Percentiles rank a stretch among this genome's conserved stretches.
phyloP scores from a whole-genome alignment of 2,329 filamentous ascomycete genomes.

The Pyricularia pennisetigena region DNA sequence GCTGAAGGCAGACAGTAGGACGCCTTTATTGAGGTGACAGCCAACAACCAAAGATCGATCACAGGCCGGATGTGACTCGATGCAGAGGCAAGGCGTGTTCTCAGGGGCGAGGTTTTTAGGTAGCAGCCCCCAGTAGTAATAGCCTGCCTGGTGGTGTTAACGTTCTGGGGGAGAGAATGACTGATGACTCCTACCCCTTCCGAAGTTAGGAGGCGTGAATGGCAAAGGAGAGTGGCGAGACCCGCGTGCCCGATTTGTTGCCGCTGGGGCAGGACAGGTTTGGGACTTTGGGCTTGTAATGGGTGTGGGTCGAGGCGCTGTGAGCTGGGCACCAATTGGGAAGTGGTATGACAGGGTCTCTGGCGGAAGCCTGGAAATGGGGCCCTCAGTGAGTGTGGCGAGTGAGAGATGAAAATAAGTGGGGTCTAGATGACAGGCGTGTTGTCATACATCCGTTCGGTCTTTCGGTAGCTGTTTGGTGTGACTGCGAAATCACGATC shows the following conservation, averaged over 20 bases:
- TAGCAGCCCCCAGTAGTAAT: background rate
- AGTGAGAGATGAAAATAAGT: slow-evolving; percentile 7
- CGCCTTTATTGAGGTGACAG: background rate
- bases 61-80: slow-evolving; percentile 1
- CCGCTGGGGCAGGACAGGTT: slow-evolving; percentile 4
- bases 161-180: background rate
- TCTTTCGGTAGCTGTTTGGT: background rate
- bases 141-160: background rate
- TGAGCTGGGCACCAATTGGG: slow-evolving; percentile 8
- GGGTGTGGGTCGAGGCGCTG: slow-evolving; percentile 8
- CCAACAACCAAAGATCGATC: slow-evolving; percentile 1
- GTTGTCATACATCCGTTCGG: slow-evolving; percentile 4
- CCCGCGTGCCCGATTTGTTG: slow-evolving; percentile 8
- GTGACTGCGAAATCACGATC: slow-evolving; percentile 4
- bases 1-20: background rate
- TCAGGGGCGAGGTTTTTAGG: background rate
- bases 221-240: slow-evolving; percentile 6
- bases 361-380: slow-evolving; percentile 20
- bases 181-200: slow-evolving; percentile 6
- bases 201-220: slow-evolving; percentile 6
- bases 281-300: slow-evolving; percentile 13
- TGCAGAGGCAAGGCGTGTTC: background rate
- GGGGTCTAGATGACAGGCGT: slow-evolving; percentile 3
- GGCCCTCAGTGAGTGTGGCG: slow-evolving; percentile 14
- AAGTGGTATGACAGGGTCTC: slow-evolving; percentile 18